Conservation (phyloP, 1,139 yeast genomes). For the Torulaspora globosa region DNA sequence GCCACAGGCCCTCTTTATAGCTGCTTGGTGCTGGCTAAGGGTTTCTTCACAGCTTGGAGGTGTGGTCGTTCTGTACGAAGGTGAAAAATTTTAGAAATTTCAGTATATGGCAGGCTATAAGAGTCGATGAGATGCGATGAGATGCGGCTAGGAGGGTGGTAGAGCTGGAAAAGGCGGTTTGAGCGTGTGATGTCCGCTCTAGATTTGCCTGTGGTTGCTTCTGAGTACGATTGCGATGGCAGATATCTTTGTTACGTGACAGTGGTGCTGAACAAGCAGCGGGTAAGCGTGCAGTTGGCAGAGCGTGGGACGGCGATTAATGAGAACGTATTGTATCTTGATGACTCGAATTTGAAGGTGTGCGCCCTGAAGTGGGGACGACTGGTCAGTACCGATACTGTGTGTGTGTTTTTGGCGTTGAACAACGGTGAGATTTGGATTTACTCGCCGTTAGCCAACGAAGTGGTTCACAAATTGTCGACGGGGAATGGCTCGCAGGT, state of each 20-base stretch:
- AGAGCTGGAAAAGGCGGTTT: neutral
- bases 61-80: constrained; percentile 10
- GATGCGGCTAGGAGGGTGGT: neutral
- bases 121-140: constrained; percentile 15
- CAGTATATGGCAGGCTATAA: constrained; percentile 3
- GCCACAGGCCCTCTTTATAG: too few relatives aligned
- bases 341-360: constrained; percentile 48
- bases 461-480: constrained; percentile 48
- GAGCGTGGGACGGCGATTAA: constrained; percentile 35
- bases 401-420: constrained; percentile 58
- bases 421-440: constrained; percentile 61
- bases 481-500: constrained; percentile 53
- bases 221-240: constrained; percentile 45
- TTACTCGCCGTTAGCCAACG: constrained; percentile 64
- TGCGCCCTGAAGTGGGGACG: constrained; percentile 57
- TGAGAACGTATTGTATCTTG: constrained; percentile 43
- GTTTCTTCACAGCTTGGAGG: too few relatives aligned
- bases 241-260: constrained; percentile 62
- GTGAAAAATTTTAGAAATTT: constrained; percentile 12
- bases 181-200: constrained; percentile 16
- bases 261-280: constrained; percentile 70
- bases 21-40: too few relatives aligned
- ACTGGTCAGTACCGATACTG: constrained; percentile 32
- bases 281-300: constrained; percentile 57
- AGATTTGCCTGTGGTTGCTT: constrained; percentile 27